Evolutionary conservation across 2,329 filamentous ascomycete genomes (phyloP).

Genomic region (Chrysosphaeria jannelii): DNA sequence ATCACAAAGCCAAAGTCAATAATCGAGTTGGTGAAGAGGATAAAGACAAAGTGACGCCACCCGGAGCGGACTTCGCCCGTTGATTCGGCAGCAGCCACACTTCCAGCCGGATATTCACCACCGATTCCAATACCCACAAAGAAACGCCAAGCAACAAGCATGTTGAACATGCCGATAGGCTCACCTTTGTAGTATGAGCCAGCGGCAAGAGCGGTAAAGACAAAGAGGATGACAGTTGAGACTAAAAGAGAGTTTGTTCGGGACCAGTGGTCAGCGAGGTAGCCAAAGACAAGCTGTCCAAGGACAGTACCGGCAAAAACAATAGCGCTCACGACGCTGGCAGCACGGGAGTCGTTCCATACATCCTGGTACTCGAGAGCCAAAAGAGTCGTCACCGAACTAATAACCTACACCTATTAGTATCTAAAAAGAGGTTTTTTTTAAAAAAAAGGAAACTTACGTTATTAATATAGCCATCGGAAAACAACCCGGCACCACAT

Average conservation of each 20-base stretch:
- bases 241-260: constrained; percentile 54
- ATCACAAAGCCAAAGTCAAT: constrained; percentile 41
- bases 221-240: constrained; percentile 55
- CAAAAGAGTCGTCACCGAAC: constrained; percentile 58
- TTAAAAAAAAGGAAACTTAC: constrained; percentile 11
- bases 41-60: constrained; percentile 70
- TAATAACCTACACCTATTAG: constrained; percentile 34
- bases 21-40: constrained; percentile 17
- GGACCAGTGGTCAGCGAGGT: constrained; percentile 56
- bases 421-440: background rate
- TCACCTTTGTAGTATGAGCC: constrained; percentile 48
- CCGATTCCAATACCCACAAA: constrained; percentile 58
- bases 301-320: constrained; percentile 62
- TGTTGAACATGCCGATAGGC: constrained; percentile 39
- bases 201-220: constrained; percentile 56
- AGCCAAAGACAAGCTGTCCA: constrained; percentile 56
- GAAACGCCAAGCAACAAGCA: constrained; percentile 57
- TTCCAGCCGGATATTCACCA: constrained; percentile 54
- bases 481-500: constrained; percentile 71
- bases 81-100: constrained; percentile 57
- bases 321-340: constrained; percentile 50
- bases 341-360: constrained; percentile 39
- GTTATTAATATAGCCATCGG: constrained; percentile 76
- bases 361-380: constrained; percentile 30
- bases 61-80: constrained; percentile 56